phyloP scores from a whole-genome alignment of 352 stramenopile species.

The Hyaloperonospora arabidopsidis region DNA sequence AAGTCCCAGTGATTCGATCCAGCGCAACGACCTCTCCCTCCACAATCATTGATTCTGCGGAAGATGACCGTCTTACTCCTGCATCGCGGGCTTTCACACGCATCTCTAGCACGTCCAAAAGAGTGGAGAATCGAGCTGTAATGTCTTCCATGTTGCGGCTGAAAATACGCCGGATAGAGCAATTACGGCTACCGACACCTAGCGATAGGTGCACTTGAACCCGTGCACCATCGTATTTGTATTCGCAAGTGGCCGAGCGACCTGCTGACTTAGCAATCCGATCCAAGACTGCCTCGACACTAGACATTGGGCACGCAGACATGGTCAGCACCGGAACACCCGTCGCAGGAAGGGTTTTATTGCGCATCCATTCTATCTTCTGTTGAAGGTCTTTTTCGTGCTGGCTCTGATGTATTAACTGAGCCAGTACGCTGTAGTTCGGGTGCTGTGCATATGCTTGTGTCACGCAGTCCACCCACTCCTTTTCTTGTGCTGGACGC shows the following conservation, averaged over 20 bases:
- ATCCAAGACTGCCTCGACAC: constrained; percentile 37
- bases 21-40: constrained; percentile 75
- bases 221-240: constrained; percentile 79
- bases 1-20: constrained; percentile 35
- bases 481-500: constrained; percentile 14
- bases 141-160: constrained; percentile 81
- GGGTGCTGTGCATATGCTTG: constrained; percentile 62
- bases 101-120: constrained; percentile 38
- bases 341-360: constrained; percentile 31
- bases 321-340: constrained; percentile 73
- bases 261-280: constrained; percentile 37
- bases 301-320: constrained; percentile 65
- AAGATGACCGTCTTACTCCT: constrained; percentile 2
- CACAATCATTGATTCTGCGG: constrained; percentile 41
- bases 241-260: constrained; percentile 54
- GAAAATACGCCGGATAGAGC: constrained; percentile 44
- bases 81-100: constrained; percentile 16
- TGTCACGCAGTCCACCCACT: constrained; percentile 58
- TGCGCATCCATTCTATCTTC: constrained; percentile 26
- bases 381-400: constrained; percentile 17
- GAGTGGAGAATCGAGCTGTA: constrained; percentile 53
- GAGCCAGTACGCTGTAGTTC: constrained; percentile 47
- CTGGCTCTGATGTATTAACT: constrained; percentile 30
- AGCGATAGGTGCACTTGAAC: constrained; percentile 60
- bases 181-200: neutral